These are phyloP conservation scores for Tritrichomonas foetus DNA, from an alignment of 208 protist genomes.

Conservation along the genomic window DNA sequence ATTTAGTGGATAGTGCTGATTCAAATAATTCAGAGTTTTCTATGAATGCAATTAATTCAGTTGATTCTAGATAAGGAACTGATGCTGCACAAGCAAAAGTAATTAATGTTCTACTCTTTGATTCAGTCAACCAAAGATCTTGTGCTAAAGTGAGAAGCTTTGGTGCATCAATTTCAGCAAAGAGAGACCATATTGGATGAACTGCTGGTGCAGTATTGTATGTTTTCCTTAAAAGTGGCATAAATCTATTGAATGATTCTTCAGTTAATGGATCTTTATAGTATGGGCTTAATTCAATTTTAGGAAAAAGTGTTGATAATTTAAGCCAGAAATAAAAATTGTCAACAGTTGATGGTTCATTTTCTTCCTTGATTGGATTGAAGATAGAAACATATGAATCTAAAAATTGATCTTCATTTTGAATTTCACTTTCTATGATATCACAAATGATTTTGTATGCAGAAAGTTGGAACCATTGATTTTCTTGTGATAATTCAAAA, in stretches of 20 bases:
- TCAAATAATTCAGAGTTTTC: background rate
- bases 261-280: background rate
- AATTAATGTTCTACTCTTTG: background rate
- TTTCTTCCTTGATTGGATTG: background rate
- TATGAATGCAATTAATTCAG: background rate
- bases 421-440: background rate
- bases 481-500: background rate
- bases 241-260: background rate
- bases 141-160: background rate
- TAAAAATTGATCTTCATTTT: background rate
- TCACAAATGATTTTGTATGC: background rate
- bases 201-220: background rate
- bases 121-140: background rate
- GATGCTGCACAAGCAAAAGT: background rate
- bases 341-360: background rate
- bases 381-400: background rate
- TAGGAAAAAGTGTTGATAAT: background rate
- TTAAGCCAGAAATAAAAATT: background rate
- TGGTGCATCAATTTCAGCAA: background rate
- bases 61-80: background rate
- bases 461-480: background rate
- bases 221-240: background rate
- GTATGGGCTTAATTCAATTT: background rate
- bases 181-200: slow-evolving; percentile 18
- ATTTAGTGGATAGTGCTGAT: background rate